Conservation (phyloP, 495 filamentous ascomycete genomes). For the Cercophora newfieldiana region DNA sequence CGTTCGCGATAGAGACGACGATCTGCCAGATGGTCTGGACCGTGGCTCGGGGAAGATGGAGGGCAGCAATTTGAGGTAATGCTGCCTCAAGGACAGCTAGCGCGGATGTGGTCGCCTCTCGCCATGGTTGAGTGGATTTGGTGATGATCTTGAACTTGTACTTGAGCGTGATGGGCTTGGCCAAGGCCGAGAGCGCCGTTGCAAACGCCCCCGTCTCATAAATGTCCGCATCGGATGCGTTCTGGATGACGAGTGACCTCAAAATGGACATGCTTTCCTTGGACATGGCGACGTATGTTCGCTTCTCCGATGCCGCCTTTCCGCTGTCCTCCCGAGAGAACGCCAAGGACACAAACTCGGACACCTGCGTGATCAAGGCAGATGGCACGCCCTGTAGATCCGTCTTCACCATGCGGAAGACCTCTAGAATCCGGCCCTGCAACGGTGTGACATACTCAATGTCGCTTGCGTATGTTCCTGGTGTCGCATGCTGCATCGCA, state of each 20-base stretch:
- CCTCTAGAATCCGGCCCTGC: constrained; percentile 72
- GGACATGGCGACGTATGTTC: constrained; percentile 85
- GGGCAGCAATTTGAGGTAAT: constrained; percentile 60
- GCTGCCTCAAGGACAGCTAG: constrained; percentile 68
- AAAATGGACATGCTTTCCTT: constrained; percentile 72
- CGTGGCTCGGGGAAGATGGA: constrained; percentile 50
- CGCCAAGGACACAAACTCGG: constrained; percentile 68
- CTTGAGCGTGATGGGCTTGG: constrained; percentile 68
- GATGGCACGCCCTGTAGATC: constrained; percentile 67
- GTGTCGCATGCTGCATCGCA: constrained; percentile 59
- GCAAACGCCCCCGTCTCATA: constrained; percentile 64
- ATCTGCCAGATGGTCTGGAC: constrained; percentile 57
- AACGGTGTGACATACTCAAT: constrained; percentile 79
- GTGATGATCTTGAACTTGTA: constrained; percentile 63
- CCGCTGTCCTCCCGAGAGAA: constrained; percentile 46
- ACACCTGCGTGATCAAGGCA: constrained; percentile 64
- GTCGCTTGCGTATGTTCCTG: constrained; percentile 77
- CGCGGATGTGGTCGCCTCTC: constrained; percentile 67
- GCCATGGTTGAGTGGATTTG: constrained; percentile 70
- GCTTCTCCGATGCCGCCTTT: constrained; percentile 44
- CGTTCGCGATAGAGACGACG: constrained; percentile 58
- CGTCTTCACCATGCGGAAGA: constrained; percentile 67
- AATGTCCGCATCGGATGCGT: constrained; percentile 63
- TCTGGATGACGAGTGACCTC: constrained; percentile 60
- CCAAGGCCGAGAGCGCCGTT: constrained; percentile 61